These are phyloP conservation scores for Fomitopsis pinicola DNA, from an alignment of 1,284 basidiomycete species.

Conservation along the genomic window DNA sequence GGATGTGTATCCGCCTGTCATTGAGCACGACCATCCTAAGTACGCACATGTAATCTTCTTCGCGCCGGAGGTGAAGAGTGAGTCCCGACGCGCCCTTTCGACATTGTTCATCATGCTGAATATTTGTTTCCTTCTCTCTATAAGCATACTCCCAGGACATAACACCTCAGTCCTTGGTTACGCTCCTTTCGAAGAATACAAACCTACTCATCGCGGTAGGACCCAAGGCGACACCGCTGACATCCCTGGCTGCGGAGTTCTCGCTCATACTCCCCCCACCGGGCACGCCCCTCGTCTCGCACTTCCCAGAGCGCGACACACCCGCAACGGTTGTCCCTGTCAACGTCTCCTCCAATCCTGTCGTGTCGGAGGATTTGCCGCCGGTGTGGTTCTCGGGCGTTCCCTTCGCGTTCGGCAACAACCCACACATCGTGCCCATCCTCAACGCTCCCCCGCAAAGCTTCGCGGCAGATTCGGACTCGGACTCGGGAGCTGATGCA, in stretches of 20 bases:
- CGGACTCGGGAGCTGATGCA: conserved; percentile 51
- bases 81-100: conserved; percentile 14
- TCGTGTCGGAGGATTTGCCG: conserved; percentile 44
- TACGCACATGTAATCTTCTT: conserved; percentile 86
- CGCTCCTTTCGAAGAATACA: conserved; percentile 66
- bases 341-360: conserved; percentile 31
- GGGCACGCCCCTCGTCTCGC: conserved; percentile 67
- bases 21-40: conserved; percentile 66
- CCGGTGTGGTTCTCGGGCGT: conserved; percentile 78
- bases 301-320: conserved; percentile 65
- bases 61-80: conserved; percentile 80
- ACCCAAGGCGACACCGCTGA: conserved; percentile 63
- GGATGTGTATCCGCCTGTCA: conserved; percentile 59
- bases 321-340: conserved; percentile 60
- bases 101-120: neutral
- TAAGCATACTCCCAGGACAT: conserved; percentile 74
- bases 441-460: conserved; percentile 74
- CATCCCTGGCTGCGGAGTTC: conserved; percentile 74
- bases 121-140: neutral
- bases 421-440: conserved; percentile 82
- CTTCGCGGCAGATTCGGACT: conserved; percentile 61
- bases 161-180: conserved; percentile 78
- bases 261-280: conserved; percentile 73
- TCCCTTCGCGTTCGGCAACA: conserved; percentile 70
- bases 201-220: conserved; percentile 87